These are phyloP conservation scores for Rhodotorula sp. DNA, from an alignment of 1,284 basidiomycete species.

Conservation along the genomic window DNA sequence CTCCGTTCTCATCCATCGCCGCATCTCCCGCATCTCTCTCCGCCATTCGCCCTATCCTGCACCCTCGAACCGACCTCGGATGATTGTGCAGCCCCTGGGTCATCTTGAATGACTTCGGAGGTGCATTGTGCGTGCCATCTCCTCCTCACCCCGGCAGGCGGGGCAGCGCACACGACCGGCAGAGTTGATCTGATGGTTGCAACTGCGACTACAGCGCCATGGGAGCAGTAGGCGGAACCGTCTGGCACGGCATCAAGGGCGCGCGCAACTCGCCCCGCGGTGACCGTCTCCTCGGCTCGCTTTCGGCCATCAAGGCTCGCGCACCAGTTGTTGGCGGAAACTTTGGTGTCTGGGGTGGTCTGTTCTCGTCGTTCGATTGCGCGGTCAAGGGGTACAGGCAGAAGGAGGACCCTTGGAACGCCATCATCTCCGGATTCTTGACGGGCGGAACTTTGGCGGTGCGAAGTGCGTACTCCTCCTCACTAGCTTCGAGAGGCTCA, in stretches of 20 bases:
- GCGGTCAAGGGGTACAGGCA: slow-evolving; percentile 95
- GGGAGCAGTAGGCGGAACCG: slow-evolving; percentile 92
- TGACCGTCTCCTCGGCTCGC: slow-evolving; percentile 86
- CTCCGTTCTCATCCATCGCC: background rate
- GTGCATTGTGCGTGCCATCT: slow-evolving; percentile 58
- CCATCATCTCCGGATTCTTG: slow-evolving; percentile 96
- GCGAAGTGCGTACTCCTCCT: slow-evolving; percentile 67
- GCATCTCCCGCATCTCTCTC: background rate
- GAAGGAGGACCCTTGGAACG: slow-evolving; percentile 99
- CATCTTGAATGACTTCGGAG: slow-evolving; percentile 97
- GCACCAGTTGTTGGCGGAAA: slow-evolving; percentile 84
- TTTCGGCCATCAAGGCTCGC: slow-evolving; percentile 96
- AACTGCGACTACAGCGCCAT: slow-evolving; percentile 56
- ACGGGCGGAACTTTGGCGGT: slow-evolving; percentile 94
- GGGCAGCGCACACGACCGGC: background rate
- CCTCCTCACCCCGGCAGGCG: background rate
- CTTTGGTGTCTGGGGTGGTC: slow-evolving; percentile 55
- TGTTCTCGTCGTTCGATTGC: slow-evolving; percentile 79
- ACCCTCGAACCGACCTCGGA: too few relatives aligned
- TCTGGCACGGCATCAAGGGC: slow-evolving; percentile 99
- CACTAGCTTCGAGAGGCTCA: too few relatives aligned
- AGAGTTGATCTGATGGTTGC: background rate
- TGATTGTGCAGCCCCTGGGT: slow-evolving; percentile 78
- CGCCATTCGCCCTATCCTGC: background rate
- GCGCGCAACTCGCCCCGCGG: slow-evolving; percentile 94